phyloP scores from a whole-genome alignment of 2,329 filamentous ascomycete genomes.

The Eutypella sp. region DNA sequence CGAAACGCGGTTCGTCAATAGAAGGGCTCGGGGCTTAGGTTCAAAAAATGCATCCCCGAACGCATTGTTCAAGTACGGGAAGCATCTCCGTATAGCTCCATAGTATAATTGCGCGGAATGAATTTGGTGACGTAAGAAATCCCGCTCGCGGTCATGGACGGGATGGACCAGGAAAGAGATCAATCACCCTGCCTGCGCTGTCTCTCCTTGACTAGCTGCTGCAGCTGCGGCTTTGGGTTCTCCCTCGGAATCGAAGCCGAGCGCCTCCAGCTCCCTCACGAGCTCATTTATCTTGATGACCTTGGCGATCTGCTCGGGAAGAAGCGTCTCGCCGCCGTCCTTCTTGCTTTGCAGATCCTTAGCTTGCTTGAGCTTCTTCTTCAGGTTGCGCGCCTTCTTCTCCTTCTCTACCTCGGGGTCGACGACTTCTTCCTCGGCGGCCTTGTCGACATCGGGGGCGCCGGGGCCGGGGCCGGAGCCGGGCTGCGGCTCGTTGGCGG shows the following conservation, averaged over 20 bases:
- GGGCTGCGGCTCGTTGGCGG: constrained; percentile 55
- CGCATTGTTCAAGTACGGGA: too few species aligned
- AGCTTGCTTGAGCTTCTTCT: constrained; percentile 93
- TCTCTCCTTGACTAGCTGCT: constrained; percentile 4
- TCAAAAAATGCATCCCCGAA: too few species aligned
- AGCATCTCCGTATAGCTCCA: too few species aligned
- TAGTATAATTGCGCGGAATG: too few species aligned
- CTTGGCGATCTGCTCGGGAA: constrained; percentile 95
- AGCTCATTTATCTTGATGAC: constrained; percentile 96
- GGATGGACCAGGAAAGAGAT: background rate
- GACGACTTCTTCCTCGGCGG: constrained; percentile 35
- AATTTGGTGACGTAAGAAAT: too few species aligned
- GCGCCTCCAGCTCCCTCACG: constrained; percentile 75
- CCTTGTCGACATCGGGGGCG: constrained; percentile 22
- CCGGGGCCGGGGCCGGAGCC: constrained; percentile 47
- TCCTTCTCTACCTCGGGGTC: constrained; percentile 76
- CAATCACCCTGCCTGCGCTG: constrained; percentile 11
- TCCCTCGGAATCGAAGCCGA: constrained; percentile 79
- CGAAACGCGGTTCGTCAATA: too few species aligned
- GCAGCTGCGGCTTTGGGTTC: constrained; percentile 40
- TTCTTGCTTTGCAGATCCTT: constrained; percentile 88
- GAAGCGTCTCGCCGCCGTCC: constrained; percentile 72
- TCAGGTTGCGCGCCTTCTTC: constrained; percentile 86
- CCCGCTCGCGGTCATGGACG: too few species aligned
- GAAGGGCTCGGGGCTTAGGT: too few species aligned